A percentile compares a stretch with the other conserved stretches of the same genome.
Evolutionary conservation across 2,329 filamentous ascomycete genomes (phyloP).

Genomic region (Monosporascus sp.): DNA sequence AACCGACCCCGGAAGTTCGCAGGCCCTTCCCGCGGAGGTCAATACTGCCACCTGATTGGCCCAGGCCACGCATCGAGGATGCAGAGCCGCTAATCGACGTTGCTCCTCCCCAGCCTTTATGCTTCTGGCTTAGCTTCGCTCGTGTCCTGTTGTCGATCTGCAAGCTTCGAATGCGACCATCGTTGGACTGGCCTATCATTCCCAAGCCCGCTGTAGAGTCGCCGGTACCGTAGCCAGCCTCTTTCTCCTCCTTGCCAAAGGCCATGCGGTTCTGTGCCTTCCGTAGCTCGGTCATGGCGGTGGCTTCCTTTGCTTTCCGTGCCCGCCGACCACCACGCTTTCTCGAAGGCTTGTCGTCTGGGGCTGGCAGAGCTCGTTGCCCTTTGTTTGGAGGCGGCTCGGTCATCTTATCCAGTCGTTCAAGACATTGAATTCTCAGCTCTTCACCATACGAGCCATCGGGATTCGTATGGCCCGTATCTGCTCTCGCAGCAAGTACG

Average conservation of each 20-base stretch:
- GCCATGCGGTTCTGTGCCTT: slow-evolving; percentile 96
- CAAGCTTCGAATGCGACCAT: slow-evolving; percentile 79
- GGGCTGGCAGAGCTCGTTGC: slow-evolving; percentile 77
- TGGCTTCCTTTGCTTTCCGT: slow-evolving; percentile 91
- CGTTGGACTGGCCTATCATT: slow-evolving; percentile 87
- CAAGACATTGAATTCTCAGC: slow-evolving; percentile 74
- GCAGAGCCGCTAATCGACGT: slow-evolving; percentile 61
- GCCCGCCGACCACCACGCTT: slow-evolving; percentile 89
- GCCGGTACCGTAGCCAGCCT: slow-evolving; percentile 83
- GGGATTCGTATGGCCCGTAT: slow-evolving; percentile 73
- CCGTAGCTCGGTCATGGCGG: slow-evolving; percentile 91
- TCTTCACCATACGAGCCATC: slow-evolving; percentile 81
- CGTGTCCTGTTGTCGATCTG: slow-evolving; percentile 92
- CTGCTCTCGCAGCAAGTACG: slow-evolving; percentile 85
- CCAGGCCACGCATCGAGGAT: slow-evolving; percentile 78
- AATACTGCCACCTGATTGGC: slow-evolving; percentile 56
- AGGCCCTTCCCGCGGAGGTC: slow-evolving; percentile 74
- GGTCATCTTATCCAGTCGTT: slow-evolving; percentile 85
- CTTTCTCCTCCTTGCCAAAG: slow-evolving; percentile 91
- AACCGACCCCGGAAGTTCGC: slow-evolving; percentile 75
- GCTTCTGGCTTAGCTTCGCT: slow-evolving; percentile 90
- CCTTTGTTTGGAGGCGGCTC: slow-evolving; percentile 89
- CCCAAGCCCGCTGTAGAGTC: slow-evolving; percentile 84
- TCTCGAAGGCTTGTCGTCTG: slow-evolving; percentile 88
- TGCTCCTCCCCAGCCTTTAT: slow-evolving; percentile 85